Evolutionary conservation across 2,329 filamentous ascomycete species (phyloP), one percentile per base, ranked within the genome.

Genomic region (Plenodomus tracheiphilus): DNA sequence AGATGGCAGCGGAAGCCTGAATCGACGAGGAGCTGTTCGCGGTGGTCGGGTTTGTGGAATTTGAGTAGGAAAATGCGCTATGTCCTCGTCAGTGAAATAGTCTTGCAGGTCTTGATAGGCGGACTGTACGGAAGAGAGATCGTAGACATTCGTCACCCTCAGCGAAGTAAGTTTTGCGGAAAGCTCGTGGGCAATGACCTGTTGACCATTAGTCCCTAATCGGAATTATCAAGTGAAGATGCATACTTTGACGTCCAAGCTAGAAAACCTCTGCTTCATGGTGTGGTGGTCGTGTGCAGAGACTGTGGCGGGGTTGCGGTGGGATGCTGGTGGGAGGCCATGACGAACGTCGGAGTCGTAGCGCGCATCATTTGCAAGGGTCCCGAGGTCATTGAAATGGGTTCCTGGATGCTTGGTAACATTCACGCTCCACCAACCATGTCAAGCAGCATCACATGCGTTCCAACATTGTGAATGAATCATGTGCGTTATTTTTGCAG

Each of bases 161-260:
- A 97, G 81, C 50, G 85, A 84, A 49, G 87, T 84, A 45, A 99
- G 81, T 57, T 81, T 83, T 55, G 83, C 79, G 51, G 91, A 87
- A 54, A 99, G 88, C 81, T 99, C 94, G 71, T 96, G 90, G 47
- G 91, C 88, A 69, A 97, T 95, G 74, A 96, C 91, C 90, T 96
- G 66, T 10, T 21, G 4, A 32, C 6, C 13, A 4, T 32, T 15
- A 32, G 28, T 15, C 28, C 13, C 6, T 32, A 7, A 11, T 32
- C 53, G 37, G 38, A 35, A 36, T 58, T 43, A 60, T 49, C 8
- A 10, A 2, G n/a, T 13, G 8, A 4, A 7, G 2, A 18, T 21
- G 7, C 40, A 13, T 10, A 85, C 85, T 77, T 87, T 88, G 64
- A 91, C 86, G 68, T 91, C 88, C 48, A 91, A 72, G n/a, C 87